Base-by-base conservation (phyloP, 176 grass and related monocot genomes). In the Tillandsia fasciculata region DNA sequence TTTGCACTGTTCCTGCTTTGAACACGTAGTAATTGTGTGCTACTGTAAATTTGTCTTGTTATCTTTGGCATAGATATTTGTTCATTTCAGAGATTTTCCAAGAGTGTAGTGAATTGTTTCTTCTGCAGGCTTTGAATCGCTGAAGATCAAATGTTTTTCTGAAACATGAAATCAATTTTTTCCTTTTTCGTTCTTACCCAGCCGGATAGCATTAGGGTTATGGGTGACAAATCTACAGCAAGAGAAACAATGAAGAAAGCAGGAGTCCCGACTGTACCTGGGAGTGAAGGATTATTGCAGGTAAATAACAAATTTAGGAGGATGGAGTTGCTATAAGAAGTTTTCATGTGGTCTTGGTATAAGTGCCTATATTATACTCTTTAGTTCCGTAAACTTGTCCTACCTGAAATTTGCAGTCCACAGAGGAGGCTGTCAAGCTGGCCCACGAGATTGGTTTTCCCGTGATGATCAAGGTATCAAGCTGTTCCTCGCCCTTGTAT, bases 181-280 rank as follows among this genome's bases (percentile, higher is more conserved):
- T 18, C 12, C 5, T 12, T 29, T 3, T 64, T 29, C 28, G 49
- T 78, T 29, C 10, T 52, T 76, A 59, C 48, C 28, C 24, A 85
- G 83, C 83, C 83, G 68, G 50, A 85, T 12, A 85, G 83, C 51
- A 85, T 85, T 68, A 57, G 83, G 51, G 72, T 85, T 13, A 85
- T 85, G 83, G 83, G 83, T 22, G 83, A 85, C 50, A 85, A 85
- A 77, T 75, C 83, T 65, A 85, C 83, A 61, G 83, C 83, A 14
- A 85, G 83, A 54, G 83, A 85, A 51, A 85, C 77, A 48, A 85
- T 85, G 83, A 85, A 85, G 56, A 85, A 80, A 51, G 83, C 83
- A 51, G 83, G 83, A 14, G 83, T 85, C 14, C 83, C 83, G n/a
- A 85, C 83, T 68, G 77, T 80, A 70, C 77, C 83, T 47, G 83